Evolutionary conservation across 805 yeast species (phyloP), one percentile per base, ranked within the genome.

Genomic region (Ogataea siamensis): DNA sequence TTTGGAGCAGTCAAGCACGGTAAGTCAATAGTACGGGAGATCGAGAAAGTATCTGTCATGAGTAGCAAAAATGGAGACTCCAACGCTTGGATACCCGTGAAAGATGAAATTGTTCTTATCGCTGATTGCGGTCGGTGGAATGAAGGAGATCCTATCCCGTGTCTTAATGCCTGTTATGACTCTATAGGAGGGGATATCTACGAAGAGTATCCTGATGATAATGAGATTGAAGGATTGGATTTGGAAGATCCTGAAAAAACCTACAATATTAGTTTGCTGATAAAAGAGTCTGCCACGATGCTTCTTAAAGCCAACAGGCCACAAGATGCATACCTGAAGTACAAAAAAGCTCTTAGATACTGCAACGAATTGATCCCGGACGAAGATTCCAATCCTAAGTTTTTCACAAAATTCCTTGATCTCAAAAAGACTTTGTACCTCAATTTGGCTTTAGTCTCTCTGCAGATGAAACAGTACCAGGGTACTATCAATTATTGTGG

Each of bases 121-220:
- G 60, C 50, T 2, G 71, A 73, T 28, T 76, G 86, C 60, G 94
- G 93, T 1, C 62, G 50, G 24, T 85, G 91, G 89, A 46, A 59
- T 5, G 70, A 67, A 7, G 50, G 50, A 5, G 71, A 74, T 65
- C 68, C 57, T 0, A 56, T 79, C 2, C 91, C 91, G 0, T 67
- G 80, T 2, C 74, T 52, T 49, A 78, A 79, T 49, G 85, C 88
- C 0, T 73, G 83, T 32, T 76, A 76, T 49, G 75, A 74, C 42
- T 53, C 63, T 0, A 65, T 78, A 6, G 87, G 83, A 1, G 87
- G 86, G 6, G 94, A 85, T 50, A 56, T 74, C 0, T 85, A 71
- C 50, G 93, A 84, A 59, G 93, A 84, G 57, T 76, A 69, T 49
- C 94, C 93, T 0, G 88, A 79, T 43, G 94, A 85, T 57, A 87